Conservation (phyloP, 2,329 filamentous ascomycete species). For the Colletotrichum spaethianum region DNA sequence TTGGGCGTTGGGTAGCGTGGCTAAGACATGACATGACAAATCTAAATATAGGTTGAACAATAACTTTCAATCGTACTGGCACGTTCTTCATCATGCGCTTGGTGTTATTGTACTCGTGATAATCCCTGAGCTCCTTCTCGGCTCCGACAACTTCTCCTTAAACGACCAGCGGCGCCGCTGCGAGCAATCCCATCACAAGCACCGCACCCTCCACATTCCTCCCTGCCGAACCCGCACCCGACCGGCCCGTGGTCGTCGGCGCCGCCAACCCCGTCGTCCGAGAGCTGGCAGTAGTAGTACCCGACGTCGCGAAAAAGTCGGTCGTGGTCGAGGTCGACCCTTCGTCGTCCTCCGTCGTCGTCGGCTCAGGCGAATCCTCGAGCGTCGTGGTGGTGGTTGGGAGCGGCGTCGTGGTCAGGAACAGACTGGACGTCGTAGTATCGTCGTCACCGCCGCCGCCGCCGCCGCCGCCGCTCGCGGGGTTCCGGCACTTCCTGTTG, state of each 20-base stretch:
- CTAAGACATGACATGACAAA: not conserved
- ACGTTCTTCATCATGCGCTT: not conserved
- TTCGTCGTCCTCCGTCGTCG: not conserved
- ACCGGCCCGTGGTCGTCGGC: not conserved
- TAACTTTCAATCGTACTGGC: not conserved
- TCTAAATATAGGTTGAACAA: not conserved
- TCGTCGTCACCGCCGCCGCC: not conserved
- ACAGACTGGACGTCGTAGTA: not conserved
- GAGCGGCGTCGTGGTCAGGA: not conserved
- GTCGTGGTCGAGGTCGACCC: constrained; percentile 23
- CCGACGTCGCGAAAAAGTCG: constrained; percentile 3
- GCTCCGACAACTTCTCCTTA: not conserved
- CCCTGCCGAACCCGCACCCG: not conserved
- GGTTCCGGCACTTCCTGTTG: constrained; percentile 16
- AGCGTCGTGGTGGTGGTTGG: not conserved
- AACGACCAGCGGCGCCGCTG: constrained; percentile 1
- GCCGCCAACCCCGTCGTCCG: not conserved
- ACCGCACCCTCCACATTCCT: not conserved
- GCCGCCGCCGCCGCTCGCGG: not conserved
- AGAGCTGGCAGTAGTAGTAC: too few species aligned
- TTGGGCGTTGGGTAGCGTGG: constrained; percentile 1
- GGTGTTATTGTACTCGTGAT: not conserved
- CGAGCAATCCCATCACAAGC: constrained; percentile 22
- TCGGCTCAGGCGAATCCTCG: not conserved
- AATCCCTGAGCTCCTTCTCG: not conserved